These are phyloP conservation scores for Millerago galiae DNA, from an alignment of 805 yeast species.

Conservation along the genomic window DNA sequence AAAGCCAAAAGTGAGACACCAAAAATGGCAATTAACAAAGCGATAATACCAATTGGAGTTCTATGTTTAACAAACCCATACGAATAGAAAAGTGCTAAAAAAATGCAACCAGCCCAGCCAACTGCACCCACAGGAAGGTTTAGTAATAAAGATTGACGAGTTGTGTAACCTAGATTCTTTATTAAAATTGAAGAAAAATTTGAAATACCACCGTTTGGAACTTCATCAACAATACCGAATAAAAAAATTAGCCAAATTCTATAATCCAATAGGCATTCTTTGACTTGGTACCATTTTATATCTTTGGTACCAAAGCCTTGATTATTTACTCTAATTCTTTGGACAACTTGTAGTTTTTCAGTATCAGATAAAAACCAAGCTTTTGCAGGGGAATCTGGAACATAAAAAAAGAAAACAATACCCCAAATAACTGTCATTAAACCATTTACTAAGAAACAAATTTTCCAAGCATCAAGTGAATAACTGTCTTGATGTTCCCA, in stretches of 20 bases:
- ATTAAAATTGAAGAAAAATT: constrained; percentile 38
- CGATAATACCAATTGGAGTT: background rate
- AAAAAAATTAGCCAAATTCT: constrained; percentile 34
- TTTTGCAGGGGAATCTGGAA: constrained; percentile 42
- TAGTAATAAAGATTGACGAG: background rate
- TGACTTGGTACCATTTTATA: constrained; percentile 31
- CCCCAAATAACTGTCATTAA: constrained; percentile 43
- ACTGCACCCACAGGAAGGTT: constrained; percentile 5
- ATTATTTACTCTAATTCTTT: constrained; percentile 36
- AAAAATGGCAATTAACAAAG: background rate
- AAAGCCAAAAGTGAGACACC: background rate
- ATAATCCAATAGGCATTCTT: constrained; percentile 3
- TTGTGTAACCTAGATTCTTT: background rate
- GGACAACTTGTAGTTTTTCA: constrained; percentile 36
- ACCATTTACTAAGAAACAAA: constrained; percentile 48
- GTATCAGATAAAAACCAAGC: constrained; percentile 33
- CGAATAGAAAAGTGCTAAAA: background rate
- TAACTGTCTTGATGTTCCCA: constrained; percentile 21
- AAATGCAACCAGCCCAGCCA: background rate
- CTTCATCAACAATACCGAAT: constrained; percentile 25
- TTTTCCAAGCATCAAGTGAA: constrained; percentile 43
- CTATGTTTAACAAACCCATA: background rate
- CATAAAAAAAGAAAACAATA: constrained; percentile 30
- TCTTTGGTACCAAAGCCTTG: constrained; percentile 37
- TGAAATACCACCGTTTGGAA: constrained; percentile 43